phyloP scores from a whole-genome alignment of 148 eudicot species.

The Fagopyrum tataricum region DNA sequence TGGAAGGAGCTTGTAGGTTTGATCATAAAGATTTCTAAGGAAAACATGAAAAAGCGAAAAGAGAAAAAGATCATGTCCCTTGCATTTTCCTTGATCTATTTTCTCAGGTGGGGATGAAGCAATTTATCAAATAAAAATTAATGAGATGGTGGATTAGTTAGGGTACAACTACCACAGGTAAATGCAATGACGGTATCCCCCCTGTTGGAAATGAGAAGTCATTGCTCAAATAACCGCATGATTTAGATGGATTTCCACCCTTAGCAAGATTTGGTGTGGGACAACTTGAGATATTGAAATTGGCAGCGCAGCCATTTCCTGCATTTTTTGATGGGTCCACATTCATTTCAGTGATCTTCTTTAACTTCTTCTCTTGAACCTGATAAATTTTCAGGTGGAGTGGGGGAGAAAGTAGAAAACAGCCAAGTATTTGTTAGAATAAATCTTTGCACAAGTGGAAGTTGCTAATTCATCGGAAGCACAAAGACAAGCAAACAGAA shows the following conservation, averaged over 20 bases:
- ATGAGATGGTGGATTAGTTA: slow-evolving; percentile 14
- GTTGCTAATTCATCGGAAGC: not conserved
- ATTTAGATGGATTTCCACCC: slow-evolving; percentile 40
- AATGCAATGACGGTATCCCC: slow-evolving; percentile 47
- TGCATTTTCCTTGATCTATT: no score
- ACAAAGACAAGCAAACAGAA: not conserved
- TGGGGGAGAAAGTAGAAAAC: no score
- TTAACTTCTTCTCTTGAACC: slow-evolving; percentile 77
- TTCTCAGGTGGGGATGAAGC: no score
- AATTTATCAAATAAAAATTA: no score
- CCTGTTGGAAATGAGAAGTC: slow-evolving; percentile 31
- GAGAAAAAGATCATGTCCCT: no score
- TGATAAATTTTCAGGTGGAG: slow-evolving; percentile 16
- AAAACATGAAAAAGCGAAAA: no score
- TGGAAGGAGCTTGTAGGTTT: no score
- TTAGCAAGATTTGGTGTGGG: slow-evolving; percentile 34
- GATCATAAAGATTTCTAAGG: no score
- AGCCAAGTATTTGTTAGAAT: no score
- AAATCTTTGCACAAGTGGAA: not conserved
- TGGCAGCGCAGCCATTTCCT: slow-evolving; percentile 42
- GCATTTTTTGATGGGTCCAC: slow-evolving; percentile 39
- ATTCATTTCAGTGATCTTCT: slow-evolving; percentile 65
- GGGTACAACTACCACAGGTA: slow-evolving; percentile 67
- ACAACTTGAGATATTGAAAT: slow-evolving; percentile 33
- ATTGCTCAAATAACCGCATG: slow-evolving; percentile 25